These are phyloP conservation scores for Pythium folliculosum DNA, from an alignment of 352 stramenopile species.

Conservation along the genomic window DNA sequence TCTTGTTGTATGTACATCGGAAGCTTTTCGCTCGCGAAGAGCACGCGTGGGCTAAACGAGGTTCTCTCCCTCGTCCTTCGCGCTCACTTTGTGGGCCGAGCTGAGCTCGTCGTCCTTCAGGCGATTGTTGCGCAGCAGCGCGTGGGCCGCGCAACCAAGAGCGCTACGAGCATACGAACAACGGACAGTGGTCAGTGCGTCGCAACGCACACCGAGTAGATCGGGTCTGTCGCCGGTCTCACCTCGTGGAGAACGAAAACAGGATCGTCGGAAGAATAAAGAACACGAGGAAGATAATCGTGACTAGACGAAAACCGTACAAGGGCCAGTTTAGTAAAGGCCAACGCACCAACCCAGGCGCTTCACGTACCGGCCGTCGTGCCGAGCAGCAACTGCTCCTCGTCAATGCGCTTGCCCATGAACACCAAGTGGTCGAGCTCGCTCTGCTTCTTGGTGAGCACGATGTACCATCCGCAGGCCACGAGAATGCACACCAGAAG, in stretches of 20 bases:
- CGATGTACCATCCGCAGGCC: slow-evolving; percentile 63
- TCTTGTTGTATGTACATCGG: slow-evolving; percentile 11
- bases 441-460: slow-evolving; percentile 60
- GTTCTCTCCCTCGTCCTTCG: slow-evolving; percentile 35
- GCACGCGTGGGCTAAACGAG: slow-evolving; percentile 40
- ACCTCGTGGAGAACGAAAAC: slow-evolving; percentile 69
- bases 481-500: slow-evolving; percentile 63
- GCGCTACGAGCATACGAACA: slow-evolving; percentile 30
- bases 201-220: not conserved
- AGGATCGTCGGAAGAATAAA: slow-evolving; percentile 72
- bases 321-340: not conserved
- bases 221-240: slow-evolving; percentile 4
- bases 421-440: slow-evolving; percentile 52
- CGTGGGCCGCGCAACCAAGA: slow-evolving; percentile 49
- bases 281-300: slow-evolving; percentile 71
- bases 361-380: slow-evolving; percentile 51
- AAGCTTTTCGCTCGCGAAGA: not conserved
- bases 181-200: not conserved
- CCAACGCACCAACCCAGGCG: not conserved
- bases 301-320: slow-evolving; percentile 33
- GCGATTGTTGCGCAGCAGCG: slow-evolving; percentile 63
- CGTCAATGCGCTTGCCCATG: slow-evolving; percentile 53
- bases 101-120: slow-evolving; percentile 60
- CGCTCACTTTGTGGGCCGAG: slow-evolving; percentile 20
- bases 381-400: slow-evolving; percentile 66